Conservation (phyloP, 345 rosid species). For the Sonneratia alba region DNA sequence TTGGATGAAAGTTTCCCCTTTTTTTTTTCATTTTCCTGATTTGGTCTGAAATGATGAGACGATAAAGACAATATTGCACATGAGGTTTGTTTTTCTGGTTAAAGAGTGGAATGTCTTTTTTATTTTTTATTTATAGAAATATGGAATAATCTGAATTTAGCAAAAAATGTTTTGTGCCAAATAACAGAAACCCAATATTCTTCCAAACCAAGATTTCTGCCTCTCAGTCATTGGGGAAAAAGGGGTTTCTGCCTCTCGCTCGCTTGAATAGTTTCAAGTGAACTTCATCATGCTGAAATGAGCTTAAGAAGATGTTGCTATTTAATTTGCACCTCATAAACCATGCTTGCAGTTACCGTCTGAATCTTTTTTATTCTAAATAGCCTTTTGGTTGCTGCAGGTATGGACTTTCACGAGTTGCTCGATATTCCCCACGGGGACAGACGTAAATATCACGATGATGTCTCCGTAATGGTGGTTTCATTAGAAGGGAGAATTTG, state of each 20-base stretch:
- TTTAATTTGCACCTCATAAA: no score
- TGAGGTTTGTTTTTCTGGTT: neutral
- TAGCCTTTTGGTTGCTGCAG: constrained; percentile 23
- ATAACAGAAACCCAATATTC: no score
- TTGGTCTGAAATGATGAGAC: neutral
- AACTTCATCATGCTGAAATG: no score
- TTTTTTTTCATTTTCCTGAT: neutral
- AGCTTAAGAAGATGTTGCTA: neutral
- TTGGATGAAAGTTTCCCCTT: neutral
- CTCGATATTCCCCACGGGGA: constrained; percentile 92
- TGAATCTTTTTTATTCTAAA: neutral
- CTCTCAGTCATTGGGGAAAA: no score
- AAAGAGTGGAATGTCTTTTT: no score
- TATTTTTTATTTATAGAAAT: no score
- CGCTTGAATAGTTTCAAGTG: no score
- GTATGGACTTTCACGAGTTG: constrained; percentile 91
- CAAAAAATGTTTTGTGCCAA: no score
- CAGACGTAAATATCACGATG: constrained; percentile 91
- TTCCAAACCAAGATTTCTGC: no score
- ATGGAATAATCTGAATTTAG: no score
- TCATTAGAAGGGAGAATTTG: constrained; percentile 95
- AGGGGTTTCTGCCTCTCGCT: no score
- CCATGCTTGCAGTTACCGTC: neutral
- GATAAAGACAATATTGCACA: neutral
- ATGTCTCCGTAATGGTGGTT: constrained; percentile 97